Base-by-base conservation (phyloP, 1,284 basidiomycete species). In the Microbotryomycetes sp. region DNA sequence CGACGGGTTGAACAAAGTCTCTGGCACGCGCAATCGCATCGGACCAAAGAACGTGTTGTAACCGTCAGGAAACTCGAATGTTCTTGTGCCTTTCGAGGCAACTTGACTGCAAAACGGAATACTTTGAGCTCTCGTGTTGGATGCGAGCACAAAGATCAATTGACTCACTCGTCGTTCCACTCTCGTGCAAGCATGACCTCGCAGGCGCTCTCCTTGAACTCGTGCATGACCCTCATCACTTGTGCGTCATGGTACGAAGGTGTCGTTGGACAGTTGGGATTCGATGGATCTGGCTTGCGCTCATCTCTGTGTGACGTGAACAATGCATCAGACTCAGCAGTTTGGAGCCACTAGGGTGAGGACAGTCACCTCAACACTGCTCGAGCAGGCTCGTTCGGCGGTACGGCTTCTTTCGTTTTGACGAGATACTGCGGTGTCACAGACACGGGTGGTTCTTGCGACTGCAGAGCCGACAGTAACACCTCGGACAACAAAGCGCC, bases 51-150 rank as follows among this genome's bases (percentile, higher is more conserved):
- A 85, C 36, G 86, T 82, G 74, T 87, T 91, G 78, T 86, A 96
- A 3, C 96, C 96, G 51, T 91, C 91, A 0, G 96, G 91, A 79
- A 99, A 97, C 78, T 99, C 96, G 79, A 93, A 98, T 56, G 76
- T 73, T 52, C 76, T 69, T 5, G 68, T 70, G 82, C 86, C 70
- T 80, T 82, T 50, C 78, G 74, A 23, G 81, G 81, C 50, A 82
- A 81, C 60, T 79, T 76, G 19, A 80, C 78, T 59, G 84, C 82
- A 59, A 76, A 76, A 68, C 85, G n/a, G n/a, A n/a, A n/a, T n/a
- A n/a, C n/a, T n/a, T n/a, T n/a, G n/a, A n/a, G n/a, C n/a, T n/a
- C n/a, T n/a, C n/a, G n/a, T n/a, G n/a, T n/a, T 31, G 26, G 22
- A 28, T 86, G 7, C 36, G 36, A 63, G 36, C 22, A 46, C 22